Percentiles rank a stretch among this genome's conserved stretches.
These are phyloP conservation scores for Rhizopus microsporus DNA, from an alignment of 371 early-diverging fungal genomes.

Conservation along the genomic window DNA sequence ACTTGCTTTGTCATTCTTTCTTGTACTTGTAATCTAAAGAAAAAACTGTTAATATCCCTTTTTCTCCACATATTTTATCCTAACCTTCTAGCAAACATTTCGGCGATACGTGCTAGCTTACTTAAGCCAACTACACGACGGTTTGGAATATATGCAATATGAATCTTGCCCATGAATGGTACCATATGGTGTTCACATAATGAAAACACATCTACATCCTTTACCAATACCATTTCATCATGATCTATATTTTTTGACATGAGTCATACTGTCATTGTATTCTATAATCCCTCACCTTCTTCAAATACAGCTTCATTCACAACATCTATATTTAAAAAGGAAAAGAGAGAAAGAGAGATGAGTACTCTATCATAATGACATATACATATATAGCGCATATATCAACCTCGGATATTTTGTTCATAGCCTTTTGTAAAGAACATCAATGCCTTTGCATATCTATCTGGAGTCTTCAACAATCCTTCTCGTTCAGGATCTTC, in stretches of 20 bases:
- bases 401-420: conserved; percentile 65
- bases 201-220: conserved; percentile 92
- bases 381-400: conserved; percentile 27
- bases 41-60: neutral
- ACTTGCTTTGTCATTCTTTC: conserved; percentile 98
- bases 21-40: conserved; percentile 89
- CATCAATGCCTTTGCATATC: conserved; percentile 97
- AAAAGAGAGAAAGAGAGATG: neutral
- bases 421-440: conserved; percentile 98
- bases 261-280: neutral
- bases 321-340: conserved; percentile 54
- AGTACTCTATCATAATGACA: neutral
- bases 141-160: conserved; percentile 97
- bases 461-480: conserved; percentile 91
- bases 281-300: conserved; percentile 66
- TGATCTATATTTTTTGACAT: conserved; percentile 63
- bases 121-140: conserved; percentile 93
- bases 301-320: conserved; percentile 94
- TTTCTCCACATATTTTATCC: neutral
- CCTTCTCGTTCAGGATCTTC: conserved; percentile 97
- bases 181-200: conserved; percentile 99
- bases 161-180: conserved; percentile 95
- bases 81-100: conserved; percentile 88
- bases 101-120: conserved; percentile 97
- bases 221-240: conserved; percentile 98